Percentiles rank a stretch among this genome's conserved stretches.
These are phyloP conservation scores for Fraxinus greggii DNA, from an alignment of 305 asterid genomes.

Conservation along the genomic window DNA sequence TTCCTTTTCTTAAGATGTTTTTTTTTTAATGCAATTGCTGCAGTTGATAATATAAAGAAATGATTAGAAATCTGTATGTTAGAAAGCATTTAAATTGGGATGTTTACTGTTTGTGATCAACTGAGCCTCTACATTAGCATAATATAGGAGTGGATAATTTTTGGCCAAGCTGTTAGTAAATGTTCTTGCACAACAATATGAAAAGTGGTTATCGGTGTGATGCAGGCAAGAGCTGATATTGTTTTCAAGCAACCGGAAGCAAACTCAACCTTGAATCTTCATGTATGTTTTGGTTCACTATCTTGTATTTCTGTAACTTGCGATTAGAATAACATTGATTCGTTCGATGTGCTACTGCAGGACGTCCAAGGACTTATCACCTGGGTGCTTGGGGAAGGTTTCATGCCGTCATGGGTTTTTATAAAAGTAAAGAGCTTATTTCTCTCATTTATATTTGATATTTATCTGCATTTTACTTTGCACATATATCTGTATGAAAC, in stretches of 20 bases:
- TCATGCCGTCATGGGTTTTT: constrained; percentile 95
- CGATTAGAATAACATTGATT: neutral
- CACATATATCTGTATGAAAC: neutral
- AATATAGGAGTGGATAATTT: constrained; percentile 2
- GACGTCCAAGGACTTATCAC: constrained; percentile 92
- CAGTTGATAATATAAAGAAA: neutral
- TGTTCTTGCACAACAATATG: neutral
- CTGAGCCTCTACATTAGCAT: constrained; percentile 4
- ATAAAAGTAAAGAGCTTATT: constrained; percentile 55
- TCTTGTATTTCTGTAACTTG: neutral
- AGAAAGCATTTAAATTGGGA: neutral
- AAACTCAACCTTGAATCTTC: constrained; percentile 66
- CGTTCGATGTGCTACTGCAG: constrained; percentile 38
- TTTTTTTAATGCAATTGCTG: neutral
- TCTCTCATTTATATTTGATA: constrained; percentile 11
- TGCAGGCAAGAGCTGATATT: constrained; percentile 82
- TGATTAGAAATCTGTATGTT: neutral
- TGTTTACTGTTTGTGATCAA: neutral
- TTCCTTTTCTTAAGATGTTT: neutral
- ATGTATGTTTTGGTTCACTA: constrained; percentile 40
- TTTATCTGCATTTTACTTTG: neutral
- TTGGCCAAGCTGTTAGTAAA: constrained; percentile 18
- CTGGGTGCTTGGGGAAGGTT: constrained; percentile 94
- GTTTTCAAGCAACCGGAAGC: constrained; percentile 71
- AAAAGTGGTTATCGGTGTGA: constrained; percentile 11